A percentile compares a stretch with the other conserved stretches of the same genome.
These are phyloP conservation scores for Elsinoe arachidis DNA, from an alignment of 2,329 filamentous ascomycete species.

Conservation along the genomic window DNA sequence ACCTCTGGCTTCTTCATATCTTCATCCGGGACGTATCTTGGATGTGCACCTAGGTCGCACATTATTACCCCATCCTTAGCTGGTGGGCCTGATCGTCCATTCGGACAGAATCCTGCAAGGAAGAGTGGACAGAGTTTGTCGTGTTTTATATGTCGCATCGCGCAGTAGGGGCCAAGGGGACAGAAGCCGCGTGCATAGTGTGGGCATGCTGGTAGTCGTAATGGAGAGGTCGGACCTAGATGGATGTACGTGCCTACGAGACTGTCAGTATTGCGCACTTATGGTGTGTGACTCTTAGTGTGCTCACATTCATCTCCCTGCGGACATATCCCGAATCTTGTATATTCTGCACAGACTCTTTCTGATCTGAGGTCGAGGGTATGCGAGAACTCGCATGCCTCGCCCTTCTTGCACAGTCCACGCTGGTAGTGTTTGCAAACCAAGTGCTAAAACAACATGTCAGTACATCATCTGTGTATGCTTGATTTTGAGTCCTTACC, in stretches of 20 bases:
- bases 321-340: slow-evolving; percentile 85
- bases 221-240: slow-evolving; percentile 57
- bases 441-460: slow-evolving; percentile 35
- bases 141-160: slow-evolving; percentile 79
- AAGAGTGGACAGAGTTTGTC: slow-evolving; percentile 71
- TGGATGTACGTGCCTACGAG: slow-evolving; percentile 26
- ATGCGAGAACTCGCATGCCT: slow-evolving; percentile 94
- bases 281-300: not conserved
- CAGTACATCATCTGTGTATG: too few species aligned
- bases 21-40: slow-evolving; percentile 62
- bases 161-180: slow-evolving; percentile 75
- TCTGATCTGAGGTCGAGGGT: slow-evolving; percentile 98
- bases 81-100: slow-evolving; percentile 44
- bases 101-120: slow-evolving; percentile 88
- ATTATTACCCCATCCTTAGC: slow-evolving; percentile 32
- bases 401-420: slow-evolving; percentile 93
- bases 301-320: slow-evolving; percentile 88
- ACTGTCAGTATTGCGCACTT: not conserved
- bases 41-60: slow-evolving; percentile 75
- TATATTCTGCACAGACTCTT: slow-evolving; percentile 97
- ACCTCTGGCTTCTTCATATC: slow-evolving; percentile 54
- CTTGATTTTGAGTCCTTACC: slow-evolving; percentile 2
- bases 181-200: slow-evolving; percentile 89
- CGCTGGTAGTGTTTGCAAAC: slow-evolving; percentile 99
- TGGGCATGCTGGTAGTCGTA: slow-evolving; percentile 61